Base-by-base conservation (phyloP, 192 early-diverging fungal species). In the Coemansia sp. region DNA sequence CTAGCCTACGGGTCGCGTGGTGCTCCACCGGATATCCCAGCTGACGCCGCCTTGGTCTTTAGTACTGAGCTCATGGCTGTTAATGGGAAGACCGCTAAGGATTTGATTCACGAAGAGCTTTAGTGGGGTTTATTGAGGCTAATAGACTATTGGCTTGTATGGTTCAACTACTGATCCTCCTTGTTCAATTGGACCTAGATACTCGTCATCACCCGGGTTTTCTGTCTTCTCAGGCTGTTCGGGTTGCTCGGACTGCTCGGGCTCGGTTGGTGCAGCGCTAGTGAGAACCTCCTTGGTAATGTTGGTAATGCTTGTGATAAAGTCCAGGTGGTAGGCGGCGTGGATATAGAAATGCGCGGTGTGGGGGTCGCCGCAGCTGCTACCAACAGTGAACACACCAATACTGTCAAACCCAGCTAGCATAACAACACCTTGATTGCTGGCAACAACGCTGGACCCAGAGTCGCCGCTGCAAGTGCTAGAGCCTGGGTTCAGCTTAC, bases 1-100 rank as follows among this genome's bases (percentile, higher is more conserved):
- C 88, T 85, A 82, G 92, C 82, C 5, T 94, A 96, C 63, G 93
- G 94, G 36, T 86, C 86, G 43, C 74, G 89, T 9, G 91, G 92
- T 36, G 83, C 86, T 36, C 86, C 86, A 16, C 84, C 84, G 13
- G 82, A 83, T 21, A 96, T 96, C 68, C 95, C 95, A 14, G 84
- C 90, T 40, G 85, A 88, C 24, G 79, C 90, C 33, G 87, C 89
- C 64, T 69, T 94, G 59, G 88, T 88, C 40, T 94, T 94, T 74
- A 90, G 92, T 38, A 91, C 92, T 18, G 90, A 90, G 65, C 65
- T 90, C 24, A 79, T 82, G 79, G 88, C 74, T 5, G 82, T 69
- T 73, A 86, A 85, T 6, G 76, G 70, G 1, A 51, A 65, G 45
- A 45, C 36, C 0, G 57, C 60, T 1, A 40, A 61, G 0, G 36